A percentile compares a stretch with the other conserved stretches of the same genome.
Evolutionary conservation across 2,329 filamentous ascomycete species (phyloP).

Genomic region (Penicillium brasilianum): DNA sequence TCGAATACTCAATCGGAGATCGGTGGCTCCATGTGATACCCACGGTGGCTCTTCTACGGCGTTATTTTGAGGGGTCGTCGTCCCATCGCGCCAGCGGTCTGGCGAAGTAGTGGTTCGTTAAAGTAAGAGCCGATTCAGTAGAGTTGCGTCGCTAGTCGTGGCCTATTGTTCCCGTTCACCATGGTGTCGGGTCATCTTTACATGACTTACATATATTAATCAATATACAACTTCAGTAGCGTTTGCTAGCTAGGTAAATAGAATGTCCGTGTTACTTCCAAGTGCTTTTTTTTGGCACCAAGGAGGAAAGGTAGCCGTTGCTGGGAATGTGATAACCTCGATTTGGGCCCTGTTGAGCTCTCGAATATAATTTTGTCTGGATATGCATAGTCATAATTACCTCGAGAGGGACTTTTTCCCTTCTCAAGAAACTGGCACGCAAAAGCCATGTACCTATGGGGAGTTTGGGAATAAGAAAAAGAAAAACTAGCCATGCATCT

Average conservation of each 20-base stretch:
- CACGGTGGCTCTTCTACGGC: neutral
- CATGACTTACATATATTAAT: neutral
- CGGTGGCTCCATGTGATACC: slow-evolving; percentile 20
- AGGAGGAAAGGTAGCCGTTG: neutral
- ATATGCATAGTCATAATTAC: neutral
- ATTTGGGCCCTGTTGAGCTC: slow-evolving; percentile 1
- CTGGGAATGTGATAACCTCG: slow-evolving; percentile 8
- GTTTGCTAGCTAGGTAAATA: neutral
- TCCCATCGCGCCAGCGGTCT: neutral
- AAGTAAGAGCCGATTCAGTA: neutral
- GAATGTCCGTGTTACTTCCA: neutral
- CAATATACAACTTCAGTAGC: neutral
- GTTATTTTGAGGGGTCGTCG: neutral
- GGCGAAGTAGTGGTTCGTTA: neutral
- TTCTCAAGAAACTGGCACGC: no score
- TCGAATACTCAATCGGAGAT: slow-evolving; percentile 21
- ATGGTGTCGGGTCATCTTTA: neutral
- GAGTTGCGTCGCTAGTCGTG: neutral
- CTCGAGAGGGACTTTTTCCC: neutral
- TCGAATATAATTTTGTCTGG: neutral
- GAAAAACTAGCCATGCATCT: neutral
- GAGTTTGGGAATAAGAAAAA: neutral
- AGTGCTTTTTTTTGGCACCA: neutral
- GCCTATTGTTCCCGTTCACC: neutral
- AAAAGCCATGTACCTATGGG: no score